These are phyloP conservation scores for Grigorovia humatica DNA, from an alignment of 805 yeast genomes.

Conservation along the genomic window DNA sequence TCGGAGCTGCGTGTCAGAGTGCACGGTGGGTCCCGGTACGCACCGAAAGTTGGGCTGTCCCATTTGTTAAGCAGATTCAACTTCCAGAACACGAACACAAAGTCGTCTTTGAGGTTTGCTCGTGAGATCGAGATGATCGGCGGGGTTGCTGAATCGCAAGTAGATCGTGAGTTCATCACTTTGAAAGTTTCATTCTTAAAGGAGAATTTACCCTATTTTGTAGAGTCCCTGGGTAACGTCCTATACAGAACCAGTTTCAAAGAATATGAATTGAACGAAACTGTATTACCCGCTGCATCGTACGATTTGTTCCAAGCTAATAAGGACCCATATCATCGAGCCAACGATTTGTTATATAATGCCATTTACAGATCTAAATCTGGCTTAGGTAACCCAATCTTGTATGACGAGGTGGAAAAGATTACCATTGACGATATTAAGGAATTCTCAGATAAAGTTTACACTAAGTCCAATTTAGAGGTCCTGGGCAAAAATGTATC, in stretches of 20 bases:
- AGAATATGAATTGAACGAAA: conserved; percentile 75
- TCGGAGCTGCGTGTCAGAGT: conserved; percentile 73
- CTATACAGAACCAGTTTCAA: conserved; percentile 61
- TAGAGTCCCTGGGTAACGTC: conserved; percentile 71
- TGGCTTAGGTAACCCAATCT: conserved; percentile 79
- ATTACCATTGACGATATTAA: conserved; percentile 55
- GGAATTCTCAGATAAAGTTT: conserved; percentile 54
- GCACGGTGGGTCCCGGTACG: conserved; percentile 76
- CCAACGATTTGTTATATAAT: conserved; percentile 70
- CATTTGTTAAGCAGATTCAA: conserved; percentile 78
- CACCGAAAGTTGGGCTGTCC: conserved; percentile 65
- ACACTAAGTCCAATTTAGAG: conserved; percentile 60
- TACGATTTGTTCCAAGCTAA: conserved; percentile 49
- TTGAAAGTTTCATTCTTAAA: conserved; percentile 74
- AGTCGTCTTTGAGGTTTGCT: conserved; percentile 84
- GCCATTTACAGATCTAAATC: conserved; percentile 56
- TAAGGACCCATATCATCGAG: conserved; percentile 44
- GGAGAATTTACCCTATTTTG: conserved; percentile 85
- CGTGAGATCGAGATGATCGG: conserved; percentile 94
- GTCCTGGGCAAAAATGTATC: conserved; percentile 66
- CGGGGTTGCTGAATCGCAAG: conserved; percentile 57
- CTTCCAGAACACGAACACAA: conserved; percentile 69
- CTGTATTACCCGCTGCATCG: conserved; percentile 67
- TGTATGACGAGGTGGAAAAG: conserved; percentile 54
- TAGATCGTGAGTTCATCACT: conserved; percentile 77